Percentiles rank a stretch among this genome's conserved stretches.
phyloP scores from a whole-genome alignment of 116 monocot genomes.

The Trichopus zeylanicus region DNA sequence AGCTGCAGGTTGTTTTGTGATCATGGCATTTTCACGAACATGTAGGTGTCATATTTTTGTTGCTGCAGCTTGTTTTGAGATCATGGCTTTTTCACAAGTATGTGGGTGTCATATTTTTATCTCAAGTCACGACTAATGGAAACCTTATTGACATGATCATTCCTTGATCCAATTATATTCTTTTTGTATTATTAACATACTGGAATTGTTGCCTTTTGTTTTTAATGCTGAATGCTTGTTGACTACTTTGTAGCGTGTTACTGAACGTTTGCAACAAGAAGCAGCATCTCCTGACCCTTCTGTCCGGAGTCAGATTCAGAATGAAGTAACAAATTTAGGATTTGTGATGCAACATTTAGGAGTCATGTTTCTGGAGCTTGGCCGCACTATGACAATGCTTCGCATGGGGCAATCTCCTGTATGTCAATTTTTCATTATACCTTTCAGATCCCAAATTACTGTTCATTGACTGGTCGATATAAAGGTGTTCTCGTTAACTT shows the following conservation, averaged over 20 bases:
- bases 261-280: constrained; percentile 44
- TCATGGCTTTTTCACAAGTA: too few relatives aligned
- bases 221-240: background rate
- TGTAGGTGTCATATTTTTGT: too few relatives aligned
- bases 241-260: constrained; percentile 37
- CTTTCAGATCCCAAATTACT: background rate
- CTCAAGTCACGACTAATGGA: too few relatives aligned
- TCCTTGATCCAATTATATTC: too few relatives aligned
- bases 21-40: too few relatives aligned
- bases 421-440: constrained; percentile 13
- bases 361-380: constrained; percentile 87
- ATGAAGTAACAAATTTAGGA: constrained; percentile 68
- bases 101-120: too few relatives aligned
- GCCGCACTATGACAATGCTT: constrained; percentile 74
- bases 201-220: background rate
- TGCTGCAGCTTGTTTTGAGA: too few relatives aligned
- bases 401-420: constrained; percentile 81
- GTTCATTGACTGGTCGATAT: background rate
- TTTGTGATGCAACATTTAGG: constrained; percentile 87
- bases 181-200: background rate
- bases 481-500: constrained; percentile 1
- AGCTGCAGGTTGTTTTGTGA: too few relatives aligned
- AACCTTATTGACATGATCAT: too few relatives aligned
- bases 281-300: constrained; percentile 40
- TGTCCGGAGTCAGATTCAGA: constrained; percentile 56